Evolutionary conservation across 768 basidiomycete species (phyloP).

Genomic region (Cystobasidium onofrii): DNA sequence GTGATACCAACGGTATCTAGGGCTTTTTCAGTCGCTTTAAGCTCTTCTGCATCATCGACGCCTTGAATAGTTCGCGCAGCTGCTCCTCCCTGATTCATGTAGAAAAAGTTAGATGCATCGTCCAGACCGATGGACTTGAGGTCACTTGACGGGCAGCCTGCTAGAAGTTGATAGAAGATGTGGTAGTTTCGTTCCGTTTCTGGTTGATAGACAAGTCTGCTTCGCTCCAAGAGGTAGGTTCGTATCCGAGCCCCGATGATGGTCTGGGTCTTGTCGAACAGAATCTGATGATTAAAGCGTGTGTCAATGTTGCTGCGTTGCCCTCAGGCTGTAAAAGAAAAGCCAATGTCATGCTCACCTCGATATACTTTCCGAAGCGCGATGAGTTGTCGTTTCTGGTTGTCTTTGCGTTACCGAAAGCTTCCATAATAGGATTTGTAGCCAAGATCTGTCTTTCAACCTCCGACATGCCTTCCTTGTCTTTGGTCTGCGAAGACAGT

Average conservation of each 20-base stretch:
- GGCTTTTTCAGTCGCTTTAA: constrained; percentile 83
- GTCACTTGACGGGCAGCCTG: constrained; percentile 89
- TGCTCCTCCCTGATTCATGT: constrained; percentile 86
- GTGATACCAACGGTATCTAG: constrained; percentile 95
- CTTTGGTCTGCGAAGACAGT: constrained; percentile 27
- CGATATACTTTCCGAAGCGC: constrained; percentile 98
- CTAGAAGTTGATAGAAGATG: constrained; percentile 98
- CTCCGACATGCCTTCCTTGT: constrained; percentile 58
- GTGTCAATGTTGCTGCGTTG: not conserved
- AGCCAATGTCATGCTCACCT: constrained; percentile 53
- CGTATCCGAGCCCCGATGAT: constrained; percentile 98
- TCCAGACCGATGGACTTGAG: constrained; percentile 89
- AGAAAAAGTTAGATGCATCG: constrained; percentile 79
- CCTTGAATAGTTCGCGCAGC: constrained; percentile 75
- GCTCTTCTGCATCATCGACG: constrained; percentile 94
- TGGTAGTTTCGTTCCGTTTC: constrained; percentile 96
- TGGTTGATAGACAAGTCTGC: constrained; percentile 94
- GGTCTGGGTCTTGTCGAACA: constrained; percentile 89
- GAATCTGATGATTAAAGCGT: constrained; percentile 56
- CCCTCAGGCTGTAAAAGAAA: not conserved
- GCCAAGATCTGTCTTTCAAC: constrained; percentile 95
- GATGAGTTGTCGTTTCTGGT: constrained; percentile 99
- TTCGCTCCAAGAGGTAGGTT: constrained; percentile 94
- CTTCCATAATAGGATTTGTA: constrained; percentile 98
- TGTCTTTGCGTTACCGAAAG: constrained; percentile 98